Base-by-base conservation (phyloP, 139 green algal genomes). In the Ettlia oleoabundans region DNA sequence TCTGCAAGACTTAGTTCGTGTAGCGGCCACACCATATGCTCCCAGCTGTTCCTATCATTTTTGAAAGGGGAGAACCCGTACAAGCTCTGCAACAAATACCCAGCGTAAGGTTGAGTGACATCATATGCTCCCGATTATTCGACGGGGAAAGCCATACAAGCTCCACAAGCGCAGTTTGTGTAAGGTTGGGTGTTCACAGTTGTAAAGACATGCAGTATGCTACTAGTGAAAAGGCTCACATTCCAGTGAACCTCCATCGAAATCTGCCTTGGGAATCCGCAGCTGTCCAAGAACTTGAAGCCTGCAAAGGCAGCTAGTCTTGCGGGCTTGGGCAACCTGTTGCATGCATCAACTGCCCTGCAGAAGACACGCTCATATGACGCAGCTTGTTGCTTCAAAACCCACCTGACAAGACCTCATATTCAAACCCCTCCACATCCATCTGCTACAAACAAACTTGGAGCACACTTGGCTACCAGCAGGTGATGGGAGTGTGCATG, bases 1-100 rank as follows among this genome's bases (percentile, higher is more conserved):
- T 85, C 80, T 28, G 40, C 66, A n/a, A 64, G 26, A 28, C 33
- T 71, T 33, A 85, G 47, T 35, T 85, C 22, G 65, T 85, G 80
- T 37, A 77, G 42, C 35, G 80, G 47, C 80, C 78, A 77, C 4
- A 78, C 18, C 70, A 78, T 42, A 10, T 66, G 28, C 0, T 52
- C 67, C 67, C 35, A 76, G 35, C 42, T 33, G 19, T 13, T 53
- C 55, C 40, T n/a, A 41, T 72, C 32, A 10, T 63, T 24, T 24
- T 76, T 3, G 26, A 38, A 37, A 8, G 28, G 4, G 4, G 62
- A 40, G 22, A 7, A 18, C 4, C 4, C 3, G 28, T 68, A 15
- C 4, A 38, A 38, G 8, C 28, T 30, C 28, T 15, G 28, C 26
- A n/a, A n/a, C n/a, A n/a, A n/a, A n/a, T n/a, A n/a, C n/a, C n/a